Conservation (phyloP, 345 rosid genomes). For the Dipteronia dyeriana region DNA sequence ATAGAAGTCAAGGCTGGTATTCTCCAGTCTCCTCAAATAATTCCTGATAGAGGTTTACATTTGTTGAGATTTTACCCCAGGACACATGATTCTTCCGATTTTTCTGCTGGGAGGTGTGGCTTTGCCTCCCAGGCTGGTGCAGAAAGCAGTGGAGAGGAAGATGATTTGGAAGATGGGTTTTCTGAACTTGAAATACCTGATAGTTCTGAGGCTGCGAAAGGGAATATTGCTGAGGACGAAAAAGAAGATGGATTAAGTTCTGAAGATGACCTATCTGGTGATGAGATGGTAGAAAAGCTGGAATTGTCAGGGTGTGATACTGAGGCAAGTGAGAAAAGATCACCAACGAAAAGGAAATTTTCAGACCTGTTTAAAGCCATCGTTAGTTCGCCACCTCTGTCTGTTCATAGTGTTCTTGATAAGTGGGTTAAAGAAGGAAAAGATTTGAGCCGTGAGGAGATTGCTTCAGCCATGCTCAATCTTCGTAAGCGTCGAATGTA, state of each 20-base stretch:
- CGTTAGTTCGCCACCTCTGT: constrained; percentile 38
- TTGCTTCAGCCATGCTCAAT: constrained; percentile 39
- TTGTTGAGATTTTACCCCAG: constrained; percentile 39
- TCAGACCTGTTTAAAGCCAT: constrained; percentile 59
- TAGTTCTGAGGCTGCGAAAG: constrained; percentile 23
- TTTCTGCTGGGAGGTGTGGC: constrained; percentile 28
- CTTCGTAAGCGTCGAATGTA: constrained; percentile 80
- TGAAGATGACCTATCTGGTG: constrained; percentile 46
- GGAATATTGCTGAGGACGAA: constrained; percentile 28
- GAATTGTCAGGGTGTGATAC: constrained; percentile 38
- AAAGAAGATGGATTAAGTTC: constrained; percentile 49
- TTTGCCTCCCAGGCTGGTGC: constrained; percentile 71
- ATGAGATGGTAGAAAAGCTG: constrained; percentile 46
- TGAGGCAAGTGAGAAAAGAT: constrained; percentile 25
- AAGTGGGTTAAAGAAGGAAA: constrained; percentile 76
- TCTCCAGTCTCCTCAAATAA: constrained; percentile 22
- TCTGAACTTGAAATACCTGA: constrained; percentile 63
- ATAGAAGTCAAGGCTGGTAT: constrained; percentile 22
- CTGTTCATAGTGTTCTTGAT: constrained; percentile 51
- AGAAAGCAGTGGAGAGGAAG: constrained; percentile 55
- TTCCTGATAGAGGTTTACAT: constrained; percentile 18
- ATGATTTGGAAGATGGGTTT: constrained; percentile 62
- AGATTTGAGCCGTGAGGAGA: constrained; percentile 38
- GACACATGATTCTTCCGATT: constrained; percentile 26
- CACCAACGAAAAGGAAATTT: constrained; percentile 12